Evolutionary conservation across 2,329 filamentous ascomycete species (phyloP).

Genomic region (Epichloe glyceriae): DNA sequence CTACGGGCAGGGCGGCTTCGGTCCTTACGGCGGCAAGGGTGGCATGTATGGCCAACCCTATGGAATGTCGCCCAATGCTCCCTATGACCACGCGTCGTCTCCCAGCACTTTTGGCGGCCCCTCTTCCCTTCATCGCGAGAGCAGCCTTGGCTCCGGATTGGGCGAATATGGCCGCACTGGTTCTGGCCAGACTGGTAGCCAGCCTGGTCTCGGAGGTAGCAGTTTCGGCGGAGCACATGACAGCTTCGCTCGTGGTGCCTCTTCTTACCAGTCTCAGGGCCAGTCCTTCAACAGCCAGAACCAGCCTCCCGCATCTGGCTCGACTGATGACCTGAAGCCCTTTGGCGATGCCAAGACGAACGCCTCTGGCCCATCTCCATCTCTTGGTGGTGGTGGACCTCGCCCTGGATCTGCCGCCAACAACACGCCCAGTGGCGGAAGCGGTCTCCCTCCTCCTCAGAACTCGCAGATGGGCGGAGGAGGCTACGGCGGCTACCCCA

Average conservation of each 20-base stretch:
- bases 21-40: conserved; percentile 41
- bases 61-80: conserved; percentile 41
- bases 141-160: conserved; percentile 34
- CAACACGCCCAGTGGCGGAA: conserved; percentile 33
- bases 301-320: conserved; percentile 30
- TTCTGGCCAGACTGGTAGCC: conserved; percentile 35
- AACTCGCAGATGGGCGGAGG: conserved; percentile 38
- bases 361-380: conserved; percentile 41
- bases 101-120: conserved; percentile 40
- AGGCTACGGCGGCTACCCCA: conserved; percentile 40
- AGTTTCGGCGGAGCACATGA: conserved; percentile 43
- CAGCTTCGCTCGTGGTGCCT: conserved; percentile 38
- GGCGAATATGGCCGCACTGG: conserved; percentile 41
- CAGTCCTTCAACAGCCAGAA: conserved; percentile 40
- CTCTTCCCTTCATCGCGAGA: conserved; percentile 40
- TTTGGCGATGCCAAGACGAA: conserved; percentile 41
- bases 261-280: conserved; percentile 41
- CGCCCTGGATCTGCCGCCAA: conserved; percentile 47
- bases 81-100: conserved; percentile 42
- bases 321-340: conserved; percentile 43
- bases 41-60: conserved; percentile 44
- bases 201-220: conserved; percentile 35
- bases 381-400: conserved; percentile 33
- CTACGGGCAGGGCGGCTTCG: conserved; percentile 39
- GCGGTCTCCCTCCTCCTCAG: conserved; percentile 44